Evolutionary conservation across 352 stramenopile genomes (phyloP).

Genomic region (Phytophthora agathidicida): DNA sequence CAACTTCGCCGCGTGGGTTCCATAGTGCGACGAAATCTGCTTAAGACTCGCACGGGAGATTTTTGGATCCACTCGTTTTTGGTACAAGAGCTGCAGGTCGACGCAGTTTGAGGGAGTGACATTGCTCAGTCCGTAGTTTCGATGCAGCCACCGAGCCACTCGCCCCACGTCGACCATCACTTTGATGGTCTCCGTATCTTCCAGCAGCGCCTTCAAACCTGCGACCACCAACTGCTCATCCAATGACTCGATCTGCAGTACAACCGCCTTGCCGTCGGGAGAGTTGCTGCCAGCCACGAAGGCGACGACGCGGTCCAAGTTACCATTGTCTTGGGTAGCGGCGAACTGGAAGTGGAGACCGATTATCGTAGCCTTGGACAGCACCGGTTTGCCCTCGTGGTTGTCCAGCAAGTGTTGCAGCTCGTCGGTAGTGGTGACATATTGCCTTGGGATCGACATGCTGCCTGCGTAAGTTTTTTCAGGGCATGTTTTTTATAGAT

Average conservation of each 20-base stretch:
- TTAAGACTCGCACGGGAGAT: not conserved
- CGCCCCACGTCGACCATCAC: not conserved
- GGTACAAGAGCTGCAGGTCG: not conserved
- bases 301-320: not conserved
- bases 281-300: not conserved
- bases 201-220: conserved; percentile 1
- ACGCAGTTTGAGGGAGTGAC: not conserved
- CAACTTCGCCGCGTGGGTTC: not conserved
- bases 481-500: no score
- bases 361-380: not conserved
- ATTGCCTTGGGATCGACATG: not conserved
- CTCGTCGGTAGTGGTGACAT: not conserved
- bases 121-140: not conserved
- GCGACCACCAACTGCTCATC: not conserved
- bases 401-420: not conserved
- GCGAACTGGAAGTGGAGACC: conserved; percentile 1
- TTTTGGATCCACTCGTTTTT: not conserved
- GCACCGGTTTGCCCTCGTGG: not conserved
- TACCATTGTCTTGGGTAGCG: not conserved
- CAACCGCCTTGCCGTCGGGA: not conserved
- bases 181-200: not conserved
- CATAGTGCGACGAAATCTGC: not conserved
- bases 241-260: not conserved
- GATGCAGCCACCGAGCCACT: not conserved
- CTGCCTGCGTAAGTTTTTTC: no score